phyloP scores from a whole-genome alignment of 140 eudicot genomes.

The Oenanthe javanica region DNA sequence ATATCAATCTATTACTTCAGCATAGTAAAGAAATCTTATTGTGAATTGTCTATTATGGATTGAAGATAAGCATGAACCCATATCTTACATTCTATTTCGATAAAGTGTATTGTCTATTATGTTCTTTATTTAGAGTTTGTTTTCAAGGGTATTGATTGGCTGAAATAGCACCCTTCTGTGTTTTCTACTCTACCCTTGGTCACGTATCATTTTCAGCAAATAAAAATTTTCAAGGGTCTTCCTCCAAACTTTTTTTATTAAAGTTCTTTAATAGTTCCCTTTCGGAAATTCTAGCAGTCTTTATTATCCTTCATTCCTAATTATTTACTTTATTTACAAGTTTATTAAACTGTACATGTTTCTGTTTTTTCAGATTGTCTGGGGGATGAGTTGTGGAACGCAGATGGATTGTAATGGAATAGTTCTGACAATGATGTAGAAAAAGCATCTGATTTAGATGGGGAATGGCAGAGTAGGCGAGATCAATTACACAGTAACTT shows the following conservation, averaged over 20 bases:
- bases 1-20: too few relatives aligned
- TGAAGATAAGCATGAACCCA: not conserved
- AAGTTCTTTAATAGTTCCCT: not conserved
- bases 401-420: conserved; percentile 40
- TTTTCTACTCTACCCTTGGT: too few relatives aligned
- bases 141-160: too few relatives aligned
- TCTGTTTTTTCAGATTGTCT: conserved; percentile 16
- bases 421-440: conserved; percentile 27
- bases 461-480: conserved; percentile 68
- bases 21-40: not conserved
- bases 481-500: conserved; percentile 52
- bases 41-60: not conserved
- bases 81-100: not conserved
- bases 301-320: not conserved
- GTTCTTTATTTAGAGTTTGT: too few relatives aligned
- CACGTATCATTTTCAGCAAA: too few relatives aligned
- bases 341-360: not conserved
- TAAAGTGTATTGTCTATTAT: too few relatives aligned
- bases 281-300: not conserved
- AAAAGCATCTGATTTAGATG: conserved; percentile 36
- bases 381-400: conserved; percentile 39
- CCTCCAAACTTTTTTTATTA: too few relatives aligned
- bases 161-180: too few relatives aligned
- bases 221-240: too few relatives aligned
- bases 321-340: not conserved